Base-by-base conservation (phyloP, 306 rosid species). In the Vigna reflexopilosa region DNA sequence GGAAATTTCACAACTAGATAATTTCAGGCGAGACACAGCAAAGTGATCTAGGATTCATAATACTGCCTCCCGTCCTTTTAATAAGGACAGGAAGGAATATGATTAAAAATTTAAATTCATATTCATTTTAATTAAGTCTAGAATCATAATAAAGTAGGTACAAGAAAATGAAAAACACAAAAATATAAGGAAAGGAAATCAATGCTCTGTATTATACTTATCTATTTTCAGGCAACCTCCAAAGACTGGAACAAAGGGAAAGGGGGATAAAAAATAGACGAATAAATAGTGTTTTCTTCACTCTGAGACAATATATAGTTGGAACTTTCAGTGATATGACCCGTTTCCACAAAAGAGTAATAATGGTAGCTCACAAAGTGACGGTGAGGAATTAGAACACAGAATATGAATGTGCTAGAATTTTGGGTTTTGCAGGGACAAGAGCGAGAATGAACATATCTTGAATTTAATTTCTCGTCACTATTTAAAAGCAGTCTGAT, bases 1-100 rank as follows among this genome's bases (percentile, higher is more conserved):
- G 88, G 56, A 78, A 82, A 67, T 81, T 52, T 30, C 76, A 83
- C 13, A 67, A 50, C 47, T 4, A 51, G 56, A 82, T 15, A 68
- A 77, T 51, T 50, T 85, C 59, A 89, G 86, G 72, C 48, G 51
- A 72, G 68, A 24, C 34, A 75, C 34, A 40, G 34, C 2, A 36
- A 56, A 58, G 17, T 42, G 75, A 49, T 59, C 26, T 9, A 44
- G 26, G 51, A 24, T 54, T 30, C 58, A 6, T 16, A 40, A 72
- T 9, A 42, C 47, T 42, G 9, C 47, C 12, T 9, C 47, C 12
- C 3, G 13, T 9, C 47, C 47, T 42, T 42, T 1, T 42, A 42
- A 42, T 5, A 38, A 38, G 9, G 45, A 40, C 45, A 7, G 45
- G 11, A 40, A 40, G 45, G 3, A 7, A 9, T 13, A 66, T 72